Base-by-base conservation (phyloP, 2,329 filamentous ascomycete genomes). In the Xylariaceae sp. region DNA sequence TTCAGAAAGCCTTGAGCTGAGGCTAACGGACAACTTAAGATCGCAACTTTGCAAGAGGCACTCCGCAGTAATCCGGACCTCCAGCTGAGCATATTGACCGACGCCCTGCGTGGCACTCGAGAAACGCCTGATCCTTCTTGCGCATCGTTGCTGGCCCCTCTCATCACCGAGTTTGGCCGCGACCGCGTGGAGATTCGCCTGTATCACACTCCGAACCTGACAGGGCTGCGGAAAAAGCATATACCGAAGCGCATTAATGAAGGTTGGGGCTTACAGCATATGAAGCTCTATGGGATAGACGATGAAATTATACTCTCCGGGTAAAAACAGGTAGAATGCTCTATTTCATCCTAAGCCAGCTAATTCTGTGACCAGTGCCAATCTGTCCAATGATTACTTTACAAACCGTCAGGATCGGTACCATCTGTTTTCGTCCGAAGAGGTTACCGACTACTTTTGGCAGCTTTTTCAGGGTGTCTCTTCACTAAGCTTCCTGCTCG, bases 191-290 rank as follows among this genome's bases (percentile, higher is more conserved):
- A 96, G 66, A 84, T 99, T 59, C 87, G 92, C 63, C 95, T 99
- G 91, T 99, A 95, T 68, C 94, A 99, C 71, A 99, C 94, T 0
- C 94, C 94, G 0, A 99, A 99, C 66, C 73, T 99, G 59, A 95
- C 89, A 2, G 94, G 94, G 0, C 63, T 95, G 53, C 83, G 86
- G 47, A 97, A 97, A 73, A 85, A 85, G 65, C 77, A 88, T 61
- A 83, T 97, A 2, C 94, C 94, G 0, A 89, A 84, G 67, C 81
- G 94, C 18, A 92, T 99, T 68, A 99, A 99, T 63, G 94, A 99
- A 73, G 94, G 94, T 16, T 99, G 94, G 94, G 94, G 94, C 1
- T 73, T 99, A 57, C 94, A 99, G 69, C 94, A 99, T 68, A 99
- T 99, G 92, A 99, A 99, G 78, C 77, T 99, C 0, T 99, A 99